phyloP scores from a whole-genome alignment of 129 eudicot genomes.

The Flaveria brownii region DNA sequence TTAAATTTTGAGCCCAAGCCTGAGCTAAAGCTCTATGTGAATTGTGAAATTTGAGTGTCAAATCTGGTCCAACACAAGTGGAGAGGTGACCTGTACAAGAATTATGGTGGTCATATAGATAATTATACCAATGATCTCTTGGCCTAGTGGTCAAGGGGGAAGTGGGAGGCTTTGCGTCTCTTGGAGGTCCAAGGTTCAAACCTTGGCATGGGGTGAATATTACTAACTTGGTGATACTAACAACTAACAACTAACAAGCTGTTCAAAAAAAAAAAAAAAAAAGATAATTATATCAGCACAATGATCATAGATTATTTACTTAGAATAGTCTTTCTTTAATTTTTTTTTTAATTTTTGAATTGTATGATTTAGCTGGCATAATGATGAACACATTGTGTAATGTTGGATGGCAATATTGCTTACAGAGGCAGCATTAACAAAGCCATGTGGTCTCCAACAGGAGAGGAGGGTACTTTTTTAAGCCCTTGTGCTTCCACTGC shows the following conservation, averaged over 20 bases:
- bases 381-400: conserved; percentile 32
- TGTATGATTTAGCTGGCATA: conserved; percentile 33
- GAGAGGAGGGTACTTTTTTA: conserved; percentile 20
- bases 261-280: no score
- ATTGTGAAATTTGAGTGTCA: no score
- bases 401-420: conserved; percentile 36
- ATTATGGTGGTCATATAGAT: neutral
- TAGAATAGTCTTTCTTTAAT: neutral
- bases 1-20: no score
- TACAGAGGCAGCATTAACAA: conserved; percentile 23
- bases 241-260: no score
- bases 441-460: conserved; percentile 38
- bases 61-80: no score
- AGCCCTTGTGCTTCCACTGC: conserved; percentile 24
- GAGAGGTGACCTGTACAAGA: conserved; percentile 20
- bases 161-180: no score
- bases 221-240: no score
- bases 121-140: no score
- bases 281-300: neutral
- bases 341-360: conserved; percentile 9
- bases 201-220: no score
- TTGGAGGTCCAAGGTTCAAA: no score
- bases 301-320: conserved; percentile 21
- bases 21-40: no score
- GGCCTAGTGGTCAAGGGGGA: no score